Conservation (phyloP, 306 rosid species). For the Chamaecrista fasciculata region DNA sequence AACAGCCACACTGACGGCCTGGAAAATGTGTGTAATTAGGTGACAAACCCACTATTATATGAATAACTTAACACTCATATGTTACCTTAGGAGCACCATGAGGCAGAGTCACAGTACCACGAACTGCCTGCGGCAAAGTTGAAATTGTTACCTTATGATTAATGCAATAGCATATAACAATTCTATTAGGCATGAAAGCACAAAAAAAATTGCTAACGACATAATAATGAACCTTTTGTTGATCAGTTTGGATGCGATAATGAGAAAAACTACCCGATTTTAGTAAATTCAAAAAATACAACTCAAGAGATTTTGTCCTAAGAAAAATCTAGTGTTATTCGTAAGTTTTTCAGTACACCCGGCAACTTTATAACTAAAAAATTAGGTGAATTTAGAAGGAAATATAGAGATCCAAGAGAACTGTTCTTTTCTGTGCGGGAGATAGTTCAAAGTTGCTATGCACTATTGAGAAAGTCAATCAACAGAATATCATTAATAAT, state of each 20-base stretch:
- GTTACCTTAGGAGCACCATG: slow-evolving; percentile 93
- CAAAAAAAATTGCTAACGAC: not conserved
- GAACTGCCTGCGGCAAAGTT: slow-evolving; percentile 78
- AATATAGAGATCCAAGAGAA: not conserved
- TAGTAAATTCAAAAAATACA: slow-evolving; percentile 1
- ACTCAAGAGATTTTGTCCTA: slow-evolving; percentile 2
- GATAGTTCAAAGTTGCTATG: too few species aligned
- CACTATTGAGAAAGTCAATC: not conserved
- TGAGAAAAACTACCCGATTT: not conserved
- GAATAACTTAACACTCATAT: slow-evolving; percentile 9
- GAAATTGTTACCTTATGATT: slow-evolving; percentile 32
- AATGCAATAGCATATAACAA: not conserved
- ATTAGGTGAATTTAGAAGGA: slow-evolving; percentile 16
- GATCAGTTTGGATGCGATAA: not conserved
- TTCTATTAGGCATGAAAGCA: slow-evolving; percentile 4
- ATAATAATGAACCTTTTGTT: not conserved
- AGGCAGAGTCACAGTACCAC: slow-evolving; percentile 87
- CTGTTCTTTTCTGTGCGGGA: too few species aligned
- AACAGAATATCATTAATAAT: not conserved
- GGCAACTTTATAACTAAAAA: slow-evolving; percentile 13
- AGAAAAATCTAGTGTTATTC: not conserved
- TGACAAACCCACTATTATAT: slow-evolving; percentile 31
- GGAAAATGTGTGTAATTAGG: slow-evolving; percentile 44
- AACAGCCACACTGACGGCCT: slow-evolving; percentile 91
- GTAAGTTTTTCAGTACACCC: slow-evolving; percentile 14